Evolutionary conservation across 2,329 filamentous ascomycete species (phyloP).

Genomic region (Sarocladium kiliense): DNA sequence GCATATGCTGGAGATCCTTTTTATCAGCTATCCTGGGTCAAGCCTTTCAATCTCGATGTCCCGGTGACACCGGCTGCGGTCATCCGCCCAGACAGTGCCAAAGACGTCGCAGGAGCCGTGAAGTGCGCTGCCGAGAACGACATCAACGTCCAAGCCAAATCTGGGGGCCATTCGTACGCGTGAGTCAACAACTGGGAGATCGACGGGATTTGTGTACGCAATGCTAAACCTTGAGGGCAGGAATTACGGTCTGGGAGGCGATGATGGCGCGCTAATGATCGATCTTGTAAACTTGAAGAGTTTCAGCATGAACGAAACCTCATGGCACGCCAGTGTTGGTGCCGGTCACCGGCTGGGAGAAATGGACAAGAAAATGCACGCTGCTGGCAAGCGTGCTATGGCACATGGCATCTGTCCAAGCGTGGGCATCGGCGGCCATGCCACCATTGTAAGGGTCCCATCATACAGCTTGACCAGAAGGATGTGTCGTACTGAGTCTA

Average conservation of each 20-base stretch:
- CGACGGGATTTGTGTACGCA: neutral
- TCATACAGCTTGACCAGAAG: neutral
- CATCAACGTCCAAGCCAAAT: constrained; percentile 55
- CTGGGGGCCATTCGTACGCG: constrained; percentile 62
- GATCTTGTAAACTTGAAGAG: constrained; percentile 48
- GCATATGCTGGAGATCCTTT: constrained; percentile 36
- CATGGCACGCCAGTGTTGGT: constrained; percentile 51
- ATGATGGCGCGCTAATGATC: constrained; percentile 45
- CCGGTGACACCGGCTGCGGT: constrained; percentile 49
- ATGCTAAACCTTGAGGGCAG: constrained; percentile 15
- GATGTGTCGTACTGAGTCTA: constrained; percentile 1
- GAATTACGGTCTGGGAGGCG: constrained; percentile 42
- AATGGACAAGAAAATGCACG: constrained; percentile 43
- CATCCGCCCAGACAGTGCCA: constrained; percentile 44
- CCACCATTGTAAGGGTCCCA: constrained; percentile 45
- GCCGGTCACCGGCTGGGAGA: constrained; percentile 47
- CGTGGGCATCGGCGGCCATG: constrained; percentile 54
- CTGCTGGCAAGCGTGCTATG: constrained; percentile 50
- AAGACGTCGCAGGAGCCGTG: constrained; percentile 52
- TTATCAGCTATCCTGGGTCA: constrained; percentile 45
- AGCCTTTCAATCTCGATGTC: constrained; percentile 47
- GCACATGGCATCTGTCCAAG: constrained; percentile 55
- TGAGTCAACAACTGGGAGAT: constrained; percentile 22
- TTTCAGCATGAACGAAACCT: constrained; percentile 46
- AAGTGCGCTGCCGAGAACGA: constrained; percentile 47